Percentiles rank a stretch among this genome's conserved stretches.
Evolutionary conservation across 192 early-diverging fungal species (phyloP).

Genomic region (Coemansia sp.): DNA sequence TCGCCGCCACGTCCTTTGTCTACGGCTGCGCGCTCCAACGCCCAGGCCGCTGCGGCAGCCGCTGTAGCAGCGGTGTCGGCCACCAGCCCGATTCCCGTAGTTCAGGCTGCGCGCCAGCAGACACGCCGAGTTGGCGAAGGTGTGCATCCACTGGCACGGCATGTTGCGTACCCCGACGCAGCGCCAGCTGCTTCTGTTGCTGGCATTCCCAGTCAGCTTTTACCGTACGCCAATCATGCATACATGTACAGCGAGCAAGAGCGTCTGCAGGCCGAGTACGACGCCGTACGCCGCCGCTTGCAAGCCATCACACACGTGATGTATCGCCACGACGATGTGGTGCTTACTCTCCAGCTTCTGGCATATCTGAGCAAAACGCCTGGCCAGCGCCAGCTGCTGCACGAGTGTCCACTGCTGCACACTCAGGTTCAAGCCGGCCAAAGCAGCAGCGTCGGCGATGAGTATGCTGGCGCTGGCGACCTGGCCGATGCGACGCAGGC

Average conservation of each 20-base stretch:
- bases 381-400: slow-evolving; percentile 63
- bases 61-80: slow-evolving; percentile 35
- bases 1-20: slow-evolving; percentile 25
- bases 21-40: slow-evolving; percentile 35
- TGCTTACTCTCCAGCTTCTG: slow-evolving; percentile 79
- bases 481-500: slow-evolving; percentile 33
- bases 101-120: slow-evolving; percentile 24
- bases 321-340: slow-evolving; percentile 77
- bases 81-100: slow-evolving; percentile 29
- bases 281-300: slow-evolving; percentile 31
- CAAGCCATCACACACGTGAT: slow-evolving; percentile 58
- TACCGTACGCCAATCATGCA: slow-evolving; percentile 40
- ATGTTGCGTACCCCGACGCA: slow-evolving; percentile 31
- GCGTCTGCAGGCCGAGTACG: slow-evolving; percentile 45
- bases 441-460: slow-evolving; percentile 5
- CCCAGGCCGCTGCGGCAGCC: slow-evolving; percentile 45
- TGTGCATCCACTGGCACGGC: slow-evolving; percentile 41
- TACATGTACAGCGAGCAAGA: slow-evolving; percentile 50
- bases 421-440: slow-evolving; percentile 24
- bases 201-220: slow-evolving; percentile 18
- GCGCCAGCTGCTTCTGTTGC: not conserved
- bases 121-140: slow-evolving; percentile 35
- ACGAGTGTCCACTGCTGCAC: slow-evolving; percentile 45
- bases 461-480: slow-evolving; percentile 28
- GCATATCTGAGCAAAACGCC: slow-evolving; percentile 91